phyloP scores from a whole-genome alignment of 202 grass and related monocot genomes.

The Zizania palustris region DNA sequence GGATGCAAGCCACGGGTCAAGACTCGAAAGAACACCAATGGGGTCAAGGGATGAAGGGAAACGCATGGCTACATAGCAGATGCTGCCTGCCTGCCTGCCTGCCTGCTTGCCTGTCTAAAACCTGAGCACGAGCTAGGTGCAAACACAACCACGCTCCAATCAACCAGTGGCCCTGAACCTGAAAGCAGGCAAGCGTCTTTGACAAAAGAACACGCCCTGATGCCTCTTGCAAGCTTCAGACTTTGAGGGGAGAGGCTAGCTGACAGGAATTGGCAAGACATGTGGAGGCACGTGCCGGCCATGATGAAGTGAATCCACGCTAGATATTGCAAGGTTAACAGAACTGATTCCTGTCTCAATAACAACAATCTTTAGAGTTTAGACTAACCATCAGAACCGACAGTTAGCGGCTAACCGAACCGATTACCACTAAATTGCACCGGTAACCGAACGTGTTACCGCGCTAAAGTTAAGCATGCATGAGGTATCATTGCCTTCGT shows the following conservation, averaged over 20 bases:
- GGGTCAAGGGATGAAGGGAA: not conserved
- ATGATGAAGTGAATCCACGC: constrained; percentile 31
- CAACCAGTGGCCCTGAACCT: constrained; percentile 6
- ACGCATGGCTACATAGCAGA: not conserved
- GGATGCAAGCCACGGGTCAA: not conserved
- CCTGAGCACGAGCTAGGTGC: too few relatives aligned
- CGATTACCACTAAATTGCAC: too few relatives aligned
- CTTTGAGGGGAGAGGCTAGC: too few relatives aligned
- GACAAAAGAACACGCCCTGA: constrained; percentile 4
- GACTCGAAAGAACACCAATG: not conserved
- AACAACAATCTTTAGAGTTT: too few relatives aligned
- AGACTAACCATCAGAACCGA: too few relatives aligned
- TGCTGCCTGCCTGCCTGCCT: not conserved
- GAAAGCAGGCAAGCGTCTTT: not conserved
- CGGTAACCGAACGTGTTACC: too few relatives aligned
- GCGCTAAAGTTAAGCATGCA: too few relatives aligned
- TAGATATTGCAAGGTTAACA: not conserved
- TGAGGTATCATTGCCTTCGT: not conserved
- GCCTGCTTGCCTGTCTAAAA: not conserved
- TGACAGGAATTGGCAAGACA: not conserved
- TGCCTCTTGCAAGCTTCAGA: constrained; percentile 17
- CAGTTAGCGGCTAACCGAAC: too few relatives aligned
- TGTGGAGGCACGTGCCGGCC: constrained; percentile 21
- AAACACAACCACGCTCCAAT: not conserved
- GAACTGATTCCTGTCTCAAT: too few relatives aligned